These are phyloP conservation scores for Scenedesmus sp. DNA, from an alignment of 163 green algal species.

Conservation along the genomic window DNA sequence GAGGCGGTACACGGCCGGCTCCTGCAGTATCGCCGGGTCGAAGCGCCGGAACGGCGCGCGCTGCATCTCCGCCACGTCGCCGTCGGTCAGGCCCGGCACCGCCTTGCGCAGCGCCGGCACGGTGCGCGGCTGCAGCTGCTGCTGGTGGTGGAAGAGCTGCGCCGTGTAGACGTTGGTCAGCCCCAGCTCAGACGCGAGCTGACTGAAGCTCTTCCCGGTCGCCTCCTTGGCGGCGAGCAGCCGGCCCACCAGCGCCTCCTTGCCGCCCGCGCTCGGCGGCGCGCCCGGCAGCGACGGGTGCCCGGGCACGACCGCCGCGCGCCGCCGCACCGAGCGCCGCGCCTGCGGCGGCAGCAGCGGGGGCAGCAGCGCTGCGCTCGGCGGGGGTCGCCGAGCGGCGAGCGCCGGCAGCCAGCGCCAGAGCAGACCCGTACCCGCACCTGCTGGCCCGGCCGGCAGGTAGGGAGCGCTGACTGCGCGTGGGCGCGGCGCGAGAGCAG, in stretches of 20 bases:
- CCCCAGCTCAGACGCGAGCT: constrained; percentile 64
- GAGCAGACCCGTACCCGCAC: too few species aligned
- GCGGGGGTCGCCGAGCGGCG: too few species aligned
- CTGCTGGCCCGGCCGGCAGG: too few species aligned
- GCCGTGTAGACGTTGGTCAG: constrained; percentile 66
- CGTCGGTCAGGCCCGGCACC: constrained; percentile 59
- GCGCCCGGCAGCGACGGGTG: too few species aligned
- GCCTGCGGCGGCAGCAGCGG: too few species aligned
- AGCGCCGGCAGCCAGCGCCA: too few species aligned
- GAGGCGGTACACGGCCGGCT: constrained; percentile 56
- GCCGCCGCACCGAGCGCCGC: too few species aligned
- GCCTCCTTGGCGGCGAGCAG: constrained; percentile 57
- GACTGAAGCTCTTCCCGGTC: constrained; percentile 67
- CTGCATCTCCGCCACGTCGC: constrained; percentile 63
- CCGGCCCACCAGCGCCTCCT: constrained; percentile 3
- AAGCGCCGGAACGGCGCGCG: constrained; percentile 54
- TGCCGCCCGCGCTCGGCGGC: background rate
- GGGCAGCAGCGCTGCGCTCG: too few species aligned
- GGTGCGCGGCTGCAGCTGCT: constrained; percentile 57
- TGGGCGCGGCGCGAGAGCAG: too few species aligned
- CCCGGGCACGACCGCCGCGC: too few species aligned
- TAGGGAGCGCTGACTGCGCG: too few species aligned
- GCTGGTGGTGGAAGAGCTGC: constrained; percentile 75
- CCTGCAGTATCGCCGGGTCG: constrained; percentile 59
- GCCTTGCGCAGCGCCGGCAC: constrained; percentile 47